These are phyloP conservation scores for Lactuca sativa DNA, from an alignment of 129 eudicot genomes.

Conservation along the genomic window DNA sequence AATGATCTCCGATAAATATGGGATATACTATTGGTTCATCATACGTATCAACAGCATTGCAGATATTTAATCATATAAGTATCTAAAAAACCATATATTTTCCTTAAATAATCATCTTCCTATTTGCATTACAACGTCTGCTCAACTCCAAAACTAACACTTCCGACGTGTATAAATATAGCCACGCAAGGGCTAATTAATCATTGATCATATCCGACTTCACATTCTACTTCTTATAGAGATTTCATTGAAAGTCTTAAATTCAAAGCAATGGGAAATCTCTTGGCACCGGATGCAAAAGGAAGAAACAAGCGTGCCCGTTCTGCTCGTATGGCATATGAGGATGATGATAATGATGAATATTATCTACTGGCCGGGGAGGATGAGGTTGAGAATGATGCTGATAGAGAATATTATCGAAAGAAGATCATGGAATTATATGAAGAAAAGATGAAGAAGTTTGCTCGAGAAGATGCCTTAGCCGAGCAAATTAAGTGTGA, in stretches of 20 bases:
- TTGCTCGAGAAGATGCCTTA: neutral
- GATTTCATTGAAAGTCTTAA: neutral
- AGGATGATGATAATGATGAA: too few species aligned
- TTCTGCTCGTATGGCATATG: neutral
- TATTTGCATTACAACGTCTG: neutral
- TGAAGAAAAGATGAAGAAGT: neutral
- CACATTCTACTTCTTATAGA: neutral
- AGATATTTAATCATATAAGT: neutral
- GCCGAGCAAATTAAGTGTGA: neutral
- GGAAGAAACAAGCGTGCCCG: neutral
- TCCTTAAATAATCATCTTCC: neutral
- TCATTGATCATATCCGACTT: neutral
- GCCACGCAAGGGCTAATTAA: neutral
- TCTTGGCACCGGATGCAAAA: neutral
- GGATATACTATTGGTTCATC: too few species aligned
- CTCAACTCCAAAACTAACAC: neutral
- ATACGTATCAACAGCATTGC: neutral
- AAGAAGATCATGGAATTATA: neutral
- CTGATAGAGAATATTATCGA: neutral
- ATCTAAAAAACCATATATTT: too few species aligned
- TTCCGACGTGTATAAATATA: neutral
- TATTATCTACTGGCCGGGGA: too few species aligned
- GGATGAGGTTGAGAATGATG: neutral
- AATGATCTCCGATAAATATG: too few species aligned
- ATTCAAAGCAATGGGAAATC: neutral